These are phyloP conservation scores for Sporothrix schenckii DNA, from an alignment of 2,329 filamentous ascomycete species.

Conservation along the genomic window DNA sequence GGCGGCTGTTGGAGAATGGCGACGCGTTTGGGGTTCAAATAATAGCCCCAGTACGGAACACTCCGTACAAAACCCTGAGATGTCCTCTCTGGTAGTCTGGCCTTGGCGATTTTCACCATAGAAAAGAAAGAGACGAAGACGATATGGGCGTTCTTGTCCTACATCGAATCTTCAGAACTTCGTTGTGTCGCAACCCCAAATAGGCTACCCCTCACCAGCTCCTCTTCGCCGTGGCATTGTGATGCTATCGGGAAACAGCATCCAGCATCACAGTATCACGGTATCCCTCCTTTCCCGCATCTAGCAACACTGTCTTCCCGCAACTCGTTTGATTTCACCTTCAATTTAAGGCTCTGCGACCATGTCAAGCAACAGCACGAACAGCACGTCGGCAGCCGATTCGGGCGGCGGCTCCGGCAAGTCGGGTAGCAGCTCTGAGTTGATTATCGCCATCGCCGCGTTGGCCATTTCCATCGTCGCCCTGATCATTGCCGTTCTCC, in stretches of 20 bases:
- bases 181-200: background rate
- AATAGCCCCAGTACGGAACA: background rate
- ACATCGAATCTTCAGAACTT: background rate
- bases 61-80: conserved; percentile 4
- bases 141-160: background rate
- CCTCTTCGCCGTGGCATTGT: background rate
- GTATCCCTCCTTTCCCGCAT: background rate
- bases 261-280: background rate
- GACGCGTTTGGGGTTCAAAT: conserved; percentile 2
- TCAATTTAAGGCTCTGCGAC: background rate
- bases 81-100: background rate
- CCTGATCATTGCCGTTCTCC: conserved; percentile 50
- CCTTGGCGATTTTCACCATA: background rate
- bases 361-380: conserved; percentile 21
- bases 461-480: conserved; percentile 53
- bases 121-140: background rate
- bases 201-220: background rate
- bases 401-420: conserved; percentile 23
- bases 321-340: background rate
- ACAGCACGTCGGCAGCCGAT: background rate
- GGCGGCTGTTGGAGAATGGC: background rate
- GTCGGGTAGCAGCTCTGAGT: conserved; percentile 40
- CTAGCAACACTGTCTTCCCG: background rate
- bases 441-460: conserved; percentile 48
- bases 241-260: background rate